These are phyloP conservation scores for Trichoderma citrinoviride DNA, from an alignment of 2,329 filamentous ascomycete genomes.

Conservation along the genomic window DNA sequence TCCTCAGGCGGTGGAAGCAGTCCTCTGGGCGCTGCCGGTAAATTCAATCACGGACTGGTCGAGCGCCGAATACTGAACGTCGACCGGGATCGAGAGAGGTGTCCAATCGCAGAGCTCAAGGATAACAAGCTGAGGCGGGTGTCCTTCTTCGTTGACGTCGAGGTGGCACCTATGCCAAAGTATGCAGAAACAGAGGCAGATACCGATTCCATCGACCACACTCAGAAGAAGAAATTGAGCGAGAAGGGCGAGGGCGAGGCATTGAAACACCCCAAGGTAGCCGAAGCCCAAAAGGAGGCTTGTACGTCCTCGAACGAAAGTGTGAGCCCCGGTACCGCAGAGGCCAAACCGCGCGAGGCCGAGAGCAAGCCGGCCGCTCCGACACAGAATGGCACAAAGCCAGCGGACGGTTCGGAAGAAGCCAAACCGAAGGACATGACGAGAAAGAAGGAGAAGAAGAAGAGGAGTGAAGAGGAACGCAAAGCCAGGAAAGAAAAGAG, in stretches of 20 bases:
- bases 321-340: slow-evolving; percentile 30
- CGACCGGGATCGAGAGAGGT: slow-evolving; percentile 75
- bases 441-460: slow-evolving; percentile 94
- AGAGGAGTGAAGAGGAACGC: slow-evolving; percentile 86
- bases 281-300: slow-evolving; percentile 50
- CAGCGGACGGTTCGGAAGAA: slow-evolving; percentile 27
- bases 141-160: slow-evolving; percentile 94
- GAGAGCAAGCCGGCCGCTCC: slow-evolving; percentile 39
- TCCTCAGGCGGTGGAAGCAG: slow-evolving; percentile 51
- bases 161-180: slow-evolving; percentile 84
- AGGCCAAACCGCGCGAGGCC: slow-evolving; percentile 41
- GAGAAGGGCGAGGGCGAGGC: slow-evolving; percentile 74
- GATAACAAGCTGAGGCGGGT: slow-evolving; percentile 80
- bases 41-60: slow-evolving; percentile 63
- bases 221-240: slow-evolving; percentile 59
- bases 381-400: slow-evolving; percentile 27
- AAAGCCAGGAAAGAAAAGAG: slow-evolving; percentile 91
- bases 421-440: slow-evolving; percentile 32
- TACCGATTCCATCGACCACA: slow-evolving; percentile 44
- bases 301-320: slow-evolving; percentile 37
- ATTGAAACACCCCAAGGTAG: slow-evolving; percentile 62
- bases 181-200: slow-evolving; percentile 62
- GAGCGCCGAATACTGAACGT: slow-evolving; percentile 82
- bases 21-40: slow-evolving; percentile 28
- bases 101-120: slow-evolving; percentile 74